Evolutionary conservation across 345 rosid genomes (phyloP), one percentile per base, ranked within the genome.

Genomic region (Camelina laxa): DNA sequence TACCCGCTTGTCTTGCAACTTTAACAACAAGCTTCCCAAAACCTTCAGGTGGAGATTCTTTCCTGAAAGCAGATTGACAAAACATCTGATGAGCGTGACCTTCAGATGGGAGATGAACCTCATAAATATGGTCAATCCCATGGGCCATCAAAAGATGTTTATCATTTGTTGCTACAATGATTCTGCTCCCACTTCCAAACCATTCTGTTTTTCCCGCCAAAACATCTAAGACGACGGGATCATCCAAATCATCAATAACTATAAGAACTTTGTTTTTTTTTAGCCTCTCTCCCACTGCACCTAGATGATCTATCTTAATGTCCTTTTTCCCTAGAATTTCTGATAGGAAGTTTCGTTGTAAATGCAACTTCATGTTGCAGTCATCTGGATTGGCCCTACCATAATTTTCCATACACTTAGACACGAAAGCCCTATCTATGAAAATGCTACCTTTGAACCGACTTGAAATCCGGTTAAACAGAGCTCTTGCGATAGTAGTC

Each of bases 241-340:
- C 15, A 19, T 35, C 84, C 11, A 88, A 83, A 73, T 90, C 90
- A 57, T 90, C 91, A 0, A 88, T 69, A 19, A 88, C 65, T 4
- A 86, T 55, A 3, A 86, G 66, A 50, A 79, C 79, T n/a, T 35
- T 74, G 4, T 24, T 20, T 4, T 72, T 73, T 0, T 5, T 17
- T 9, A 72, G 11, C 31, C 59, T 31, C 0, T 50, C 19, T 19
- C 7, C 7, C 1, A 61, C 0, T 2, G 5, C 60, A 16, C 31
- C 51, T 9, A 62, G 4, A 24, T 63, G 41, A 14, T 71, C 30
- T 35, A 27, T 15, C 48, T 59, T 77, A 24, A 87, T 76, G 14
- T 7, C 3, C 0, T 1, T 2, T 12, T 12, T 63, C 7, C 21
- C 13, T 9, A 81, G 6, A 31, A 61, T 0, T 16, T 48, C 17